These are phyloP conservation scores for Selenicereus undatus DNA, from an alignment of 148 eudicot genomes.

Conservation along the genomic window DNA sequence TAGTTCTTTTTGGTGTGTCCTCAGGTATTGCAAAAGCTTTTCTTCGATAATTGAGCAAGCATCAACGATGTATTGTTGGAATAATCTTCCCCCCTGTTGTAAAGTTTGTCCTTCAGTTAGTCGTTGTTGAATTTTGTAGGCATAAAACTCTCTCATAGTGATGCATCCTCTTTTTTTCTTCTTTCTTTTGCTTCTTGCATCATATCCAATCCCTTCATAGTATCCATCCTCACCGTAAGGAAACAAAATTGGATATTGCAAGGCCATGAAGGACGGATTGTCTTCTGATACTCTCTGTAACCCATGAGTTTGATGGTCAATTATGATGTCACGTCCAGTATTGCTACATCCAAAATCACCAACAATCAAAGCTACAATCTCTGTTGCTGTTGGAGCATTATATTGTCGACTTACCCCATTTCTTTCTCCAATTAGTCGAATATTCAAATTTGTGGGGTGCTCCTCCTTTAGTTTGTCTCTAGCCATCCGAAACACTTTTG, in stretches of 20 bases:
- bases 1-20: neutral
- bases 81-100: neutral
- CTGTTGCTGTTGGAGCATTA: neutral
- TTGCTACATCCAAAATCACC: neutral
- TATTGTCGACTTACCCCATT: neutral
- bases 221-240: too few species aligned
- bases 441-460: neutral
- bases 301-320: neutral
- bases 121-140: too few species aligned
- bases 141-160: too few species aligned
- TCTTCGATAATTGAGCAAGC: constrained; percentile 8
- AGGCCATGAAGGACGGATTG: too few species aligned
- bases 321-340: neutral
- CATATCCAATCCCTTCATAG: too few species aligned
- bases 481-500: too few species aligned
- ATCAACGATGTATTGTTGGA: constrained; percentile 20
- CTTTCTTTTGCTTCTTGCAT: too few species aligned
- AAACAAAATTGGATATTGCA: too few species aligned
- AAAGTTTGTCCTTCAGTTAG: neutral
- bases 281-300: neutral
- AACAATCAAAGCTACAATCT: neutral
- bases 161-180: too few species aligned
- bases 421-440: neutral
- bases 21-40: neutral
- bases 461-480: neutral